Percentiles rank a stretch among this genome's conserved stretches.
Conservation (phyloP, 306 rosid species). For the Gillenia trifoliata region DNA sequence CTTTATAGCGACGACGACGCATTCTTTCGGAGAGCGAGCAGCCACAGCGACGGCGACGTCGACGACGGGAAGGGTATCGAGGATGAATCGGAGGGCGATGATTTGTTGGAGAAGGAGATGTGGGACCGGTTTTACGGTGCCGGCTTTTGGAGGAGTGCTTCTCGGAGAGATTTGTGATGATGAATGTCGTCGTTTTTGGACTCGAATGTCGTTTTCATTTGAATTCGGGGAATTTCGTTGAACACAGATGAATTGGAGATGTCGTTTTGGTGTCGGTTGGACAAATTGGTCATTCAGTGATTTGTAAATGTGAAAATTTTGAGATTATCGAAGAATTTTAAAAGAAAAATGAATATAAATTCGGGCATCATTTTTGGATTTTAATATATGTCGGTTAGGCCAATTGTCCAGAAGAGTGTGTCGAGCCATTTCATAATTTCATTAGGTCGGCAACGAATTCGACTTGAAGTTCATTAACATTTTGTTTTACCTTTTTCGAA, state of each 20-base stretch:
- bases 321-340: not conserved
- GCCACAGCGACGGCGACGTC: not conserved
- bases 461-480: no score
- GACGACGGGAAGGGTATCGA: not conserved
- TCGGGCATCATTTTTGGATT: not conserved
- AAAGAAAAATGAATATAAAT: no score
- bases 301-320: not conserved
- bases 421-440: no score
- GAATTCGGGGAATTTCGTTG: not conserved
- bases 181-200: not conserved
- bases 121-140: conserved; percentile 56
- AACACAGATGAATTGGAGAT: not conserved
- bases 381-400: accelerated
- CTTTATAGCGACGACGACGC: not conserved
- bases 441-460: no score
- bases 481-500: no score
- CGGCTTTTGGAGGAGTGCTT: conserved; percentile 76
- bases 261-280: not conserved
- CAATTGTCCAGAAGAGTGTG: not conserved
- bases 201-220: not conserved
- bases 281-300: not conserved
- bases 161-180: conserved; percentile 32
- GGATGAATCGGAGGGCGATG: not conserved
- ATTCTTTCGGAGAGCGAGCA: not conserved
- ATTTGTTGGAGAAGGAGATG: conserved; percentile 53